Conservation (phyloP, 2,329 filamentous ascomycete species). For the Fusarium dimerum region DNA sequence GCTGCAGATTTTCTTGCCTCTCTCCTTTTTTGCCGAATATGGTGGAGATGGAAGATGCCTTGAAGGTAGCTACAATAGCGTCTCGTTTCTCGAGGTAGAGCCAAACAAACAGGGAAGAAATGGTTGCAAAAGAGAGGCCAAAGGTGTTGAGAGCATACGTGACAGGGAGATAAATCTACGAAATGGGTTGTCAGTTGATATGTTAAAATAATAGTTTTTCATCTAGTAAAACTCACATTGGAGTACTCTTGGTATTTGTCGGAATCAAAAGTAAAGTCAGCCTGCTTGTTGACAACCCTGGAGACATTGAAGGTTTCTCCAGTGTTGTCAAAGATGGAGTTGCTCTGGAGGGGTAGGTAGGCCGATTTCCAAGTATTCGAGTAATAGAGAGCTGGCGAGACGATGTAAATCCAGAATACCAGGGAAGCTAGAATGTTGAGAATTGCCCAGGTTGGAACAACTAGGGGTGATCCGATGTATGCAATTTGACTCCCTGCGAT, state of each 20-base stretch:
- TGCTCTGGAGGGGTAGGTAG: constrained; percentile 53
- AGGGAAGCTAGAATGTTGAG: constrained; percentile 48
- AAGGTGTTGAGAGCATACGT: constrained; percentile 49
- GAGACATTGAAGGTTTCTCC: constrained; percentile 50
- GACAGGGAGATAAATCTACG: constrained; percentile 44
- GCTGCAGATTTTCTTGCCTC: constrained; percentile 9
- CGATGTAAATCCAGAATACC: constrained; percentile 49
- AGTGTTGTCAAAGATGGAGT: constrained; percentile 56
- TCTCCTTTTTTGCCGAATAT: not conserved
- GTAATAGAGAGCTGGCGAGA: constrained; percentile 47
- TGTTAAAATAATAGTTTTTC: not conserved
- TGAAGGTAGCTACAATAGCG: constrained; percentile 17
- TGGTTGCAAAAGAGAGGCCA: constrained; percentile 53
- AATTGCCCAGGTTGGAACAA: constrained; percentile 46
- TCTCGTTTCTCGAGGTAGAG: constrained; percentile 32
- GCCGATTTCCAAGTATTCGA: constrained; percentile 52
- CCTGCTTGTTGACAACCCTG: constrained; percentile 46
- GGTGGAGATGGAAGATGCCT: constrained; percentile 1
- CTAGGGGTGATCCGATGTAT: constrained; percentile 43
- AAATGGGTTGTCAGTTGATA: no score
- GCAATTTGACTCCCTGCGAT: constrained; percentile 33
- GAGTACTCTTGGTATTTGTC: constrained; percentile 54
- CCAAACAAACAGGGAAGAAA: constrained; percentile 41
- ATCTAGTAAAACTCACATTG: constrained; percentile 34
- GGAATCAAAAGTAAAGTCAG: constrained; percentile 44